Percentiles rank a stretch among this genome's conserved stretches.
phyloP scores from a whole-genome alignment of 129 eudicot genomes.

The Escallonia herrerae region DNA sequence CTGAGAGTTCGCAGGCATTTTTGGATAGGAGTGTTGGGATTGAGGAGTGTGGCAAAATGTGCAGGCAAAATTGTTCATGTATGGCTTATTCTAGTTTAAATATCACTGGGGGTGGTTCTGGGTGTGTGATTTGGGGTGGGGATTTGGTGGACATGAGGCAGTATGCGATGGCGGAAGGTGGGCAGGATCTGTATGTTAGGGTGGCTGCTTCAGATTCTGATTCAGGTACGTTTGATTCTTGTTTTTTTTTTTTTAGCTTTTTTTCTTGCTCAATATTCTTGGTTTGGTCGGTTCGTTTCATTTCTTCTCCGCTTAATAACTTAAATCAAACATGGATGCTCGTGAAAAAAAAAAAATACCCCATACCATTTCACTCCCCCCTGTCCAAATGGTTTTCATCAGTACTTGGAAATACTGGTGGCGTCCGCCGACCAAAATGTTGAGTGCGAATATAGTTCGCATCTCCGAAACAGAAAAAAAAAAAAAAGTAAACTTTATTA shows the following conservation, averaged over 20 bases:
- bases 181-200: constrained; percentile 62
- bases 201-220: constrained; percentile 58
- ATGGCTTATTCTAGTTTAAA: constrained; percentile 43
- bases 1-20: constrained; percentile 38
- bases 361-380: no score
- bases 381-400: no score
- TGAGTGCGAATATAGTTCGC: no score
- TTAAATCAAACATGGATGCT: no score
- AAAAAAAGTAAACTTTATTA: no score
- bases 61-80: constrained; percentile 52
- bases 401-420: no score
- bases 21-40: constrained; percentile 37
- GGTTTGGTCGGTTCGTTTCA: no score
- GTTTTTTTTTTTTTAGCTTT: not conserved
- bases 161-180: constrained; percentile 62
- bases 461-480: no score
- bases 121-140: constrained; percentile 62
- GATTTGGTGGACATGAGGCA: constrained; percentile 68
- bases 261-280: not conserved
- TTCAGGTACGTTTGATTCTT: constrained; percentile 42
- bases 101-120: constrained; percentile 42
- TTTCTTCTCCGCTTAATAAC: no score
- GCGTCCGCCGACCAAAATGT: no score
- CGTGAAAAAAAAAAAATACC: no score
- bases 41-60: constrained; percentile 34